Base-by-base conservation (phyloP, 1,139 yeast species). In the Zygosaccharomyces pseudobailii region DNA sequence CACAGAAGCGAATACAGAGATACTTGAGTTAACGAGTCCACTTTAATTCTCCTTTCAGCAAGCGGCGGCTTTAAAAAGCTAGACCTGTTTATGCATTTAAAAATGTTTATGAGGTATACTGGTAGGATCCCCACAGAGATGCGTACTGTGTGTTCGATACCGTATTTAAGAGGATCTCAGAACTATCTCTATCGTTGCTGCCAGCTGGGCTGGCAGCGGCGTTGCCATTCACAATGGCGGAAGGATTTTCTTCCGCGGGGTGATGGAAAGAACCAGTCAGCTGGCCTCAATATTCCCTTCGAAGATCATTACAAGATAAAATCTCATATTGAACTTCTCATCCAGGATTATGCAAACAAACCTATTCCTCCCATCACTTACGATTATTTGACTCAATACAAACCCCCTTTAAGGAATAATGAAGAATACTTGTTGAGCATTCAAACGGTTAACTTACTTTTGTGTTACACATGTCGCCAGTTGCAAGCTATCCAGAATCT, bases 401-500 rank as follows among this genome's bases (percentile, higher is more conserved):
- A 52, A 34, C 54, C 57, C 3, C 62, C 65, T 6, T 45, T 61
- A 32, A 48, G 55, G 5, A 51, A 55, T 9, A 58, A 57, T 43
- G 59, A 60, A 36, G 48, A 55, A 40, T 62, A 61, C 36, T 49
- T 49, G 49, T 53, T 67, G 36, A 64, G 67, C 3, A 61, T 66
- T 6, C 63, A 73, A 25, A 78, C 85, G 0, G 66, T 74, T 17
- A 74, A 74, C 50, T 62, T 69, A 44, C 59, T 76, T 22, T 58
- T 75, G 25, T 67, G 72, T 0, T 72, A 69, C 54, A 74, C 75
- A 36, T 73, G 78, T 19, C 65, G 67, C 36, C 61, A 96, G 51
- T 66, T 89, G 19, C 74, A 76, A 36, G 84, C 84, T 39, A 79
- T 90, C 55, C 74, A 94, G 51, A 73, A 76, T 41, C 70, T 90